Conservation (phyloP, 2,329 filamentous ascomycete species). For the Verticillium longisporum region DNA sequence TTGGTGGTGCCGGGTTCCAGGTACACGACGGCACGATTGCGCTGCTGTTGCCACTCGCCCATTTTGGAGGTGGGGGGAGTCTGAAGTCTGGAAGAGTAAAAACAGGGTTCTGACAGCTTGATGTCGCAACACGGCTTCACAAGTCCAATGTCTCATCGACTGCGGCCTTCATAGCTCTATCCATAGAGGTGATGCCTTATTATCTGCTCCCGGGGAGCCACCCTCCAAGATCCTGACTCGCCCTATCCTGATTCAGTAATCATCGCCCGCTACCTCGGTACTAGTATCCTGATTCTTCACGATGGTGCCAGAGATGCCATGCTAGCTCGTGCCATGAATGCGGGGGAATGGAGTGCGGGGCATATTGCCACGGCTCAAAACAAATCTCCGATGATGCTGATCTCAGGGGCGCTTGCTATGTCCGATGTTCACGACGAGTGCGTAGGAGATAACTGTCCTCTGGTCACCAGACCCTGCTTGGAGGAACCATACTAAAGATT, state of each 20-base stretch:
- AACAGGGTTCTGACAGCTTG: neutral
- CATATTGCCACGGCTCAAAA: neutral
- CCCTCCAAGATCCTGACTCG: neutral
- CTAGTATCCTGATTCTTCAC: neutral
- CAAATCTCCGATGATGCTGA: neutral
- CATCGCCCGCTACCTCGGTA: neutral
- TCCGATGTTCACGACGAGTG: neutral
- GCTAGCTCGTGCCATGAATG: neutral
- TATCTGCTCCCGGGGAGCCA: neutral
- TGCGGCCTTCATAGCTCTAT: neutral
- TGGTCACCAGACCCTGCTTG: neutral
- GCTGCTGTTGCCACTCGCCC: neutral
- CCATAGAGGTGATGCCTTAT: neutral
- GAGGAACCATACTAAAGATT: neutral
- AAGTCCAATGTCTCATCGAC: neutral
- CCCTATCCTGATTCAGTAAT: neutral
- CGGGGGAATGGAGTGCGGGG: neutral
- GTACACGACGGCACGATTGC: constrained; percentile 16
- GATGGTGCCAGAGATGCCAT: neutral
- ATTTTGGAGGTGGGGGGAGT: neutral
- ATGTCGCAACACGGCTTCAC: neutral
- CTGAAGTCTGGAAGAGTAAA: neutral
- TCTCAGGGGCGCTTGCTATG: neutral
- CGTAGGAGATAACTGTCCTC: neutral
- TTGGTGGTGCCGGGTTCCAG: constrained; percentile 17